Conservation (phyloP, 371 early-diverging fungal species). For the Lichtheimia corymbifera region DNA sequence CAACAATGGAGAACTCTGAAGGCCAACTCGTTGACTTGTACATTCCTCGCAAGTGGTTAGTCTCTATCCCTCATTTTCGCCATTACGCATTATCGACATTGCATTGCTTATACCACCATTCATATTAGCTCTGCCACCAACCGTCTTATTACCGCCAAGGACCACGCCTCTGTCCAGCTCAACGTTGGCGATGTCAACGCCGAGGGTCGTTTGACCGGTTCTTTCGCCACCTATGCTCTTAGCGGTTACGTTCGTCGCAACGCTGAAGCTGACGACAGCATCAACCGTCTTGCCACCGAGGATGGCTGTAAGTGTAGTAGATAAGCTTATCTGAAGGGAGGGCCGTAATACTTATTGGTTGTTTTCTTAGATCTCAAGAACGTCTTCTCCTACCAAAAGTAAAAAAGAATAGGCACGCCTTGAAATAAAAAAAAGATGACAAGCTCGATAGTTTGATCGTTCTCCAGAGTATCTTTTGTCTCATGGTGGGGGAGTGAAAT, state of each 20-base stretch:
- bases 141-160: slow-evolving; percentile 69
- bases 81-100: neutral
- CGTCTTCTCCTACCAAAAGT: slow-evolving; percentile 21
- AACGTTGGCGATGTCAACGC: slow-evolving; percentile 95
- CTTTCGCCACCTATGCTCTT: slow-evolving; percentile 88
- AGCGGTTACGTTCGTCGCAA: slow-evolving; percentile 90
- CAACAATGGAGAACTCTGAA: slow-evolving; percentile 69
- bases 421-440: neutral
- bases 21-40: slow-evolving; percentile 87
- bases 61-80: neutral
- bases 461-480: too few species aligned
- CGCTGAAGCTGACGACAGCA: slow-evolving; percentile 94
- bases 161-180: slow-evolving; percentile 98
- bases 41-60: slow-evolving; percentile 95
- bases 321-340: neutral
- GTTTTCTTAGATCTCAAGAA: slow-evolving; percentile 15
- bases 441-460: too few species aligned
- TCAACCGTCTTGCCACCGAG: slow-evolving; percentile 94
- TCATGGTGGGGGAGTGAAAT: too few species aligned
- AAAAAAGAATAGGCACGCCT: slow-evolving; percentile 6
- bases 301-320: slow-evolving; percentile 69
- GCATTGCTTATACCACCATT: neutral
- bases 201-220: slow-evolving; percentile 78
- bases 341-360: neutral
- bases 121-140: slow-evolving; percentile 50